Percentiles rank a stretch among this genome's conserved stretches.
phyloP scores from a whole-genome alignment of 2,329 filamentous ascomycete genomes.

The Fusarium denticulatum region DNA sequence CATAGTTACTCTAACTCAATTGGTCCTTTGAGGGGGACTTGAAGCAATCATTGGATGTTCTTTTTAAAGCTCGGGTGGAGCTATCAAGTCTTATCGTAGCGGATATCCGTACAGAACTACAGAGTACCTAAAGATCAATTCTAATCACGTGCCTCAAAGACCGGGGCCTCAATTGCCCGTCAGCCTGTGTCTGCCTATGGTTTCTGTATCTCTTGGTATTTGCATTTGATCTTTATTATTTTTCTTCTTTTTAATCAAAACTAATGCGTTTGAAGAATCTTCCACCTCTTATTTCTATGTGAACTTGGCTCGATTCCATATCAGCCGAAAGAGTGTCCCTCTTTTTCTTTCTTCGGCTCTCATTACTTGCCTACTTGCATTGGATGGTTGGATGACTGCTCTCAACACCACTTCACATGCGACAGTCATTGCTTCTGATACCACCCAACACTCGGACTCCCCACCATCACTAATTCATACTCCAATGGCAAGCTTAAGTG shows the following conservation, averaged over 20 bases:
- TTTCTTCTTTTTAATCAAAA: too few species aligned
- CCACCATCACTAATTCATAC: conserved; percentile 13
- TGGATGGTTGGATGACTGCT: conserved; percentile 5
- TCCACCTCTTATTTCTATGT: neutral
- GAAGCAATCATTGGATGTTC: conserved; percentile 5
- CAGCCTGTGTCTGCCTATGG: neutral
- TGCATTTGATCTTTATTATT: neutral
- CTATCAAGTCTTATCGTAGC: neutral
- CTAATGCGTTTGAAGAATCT: neutral
- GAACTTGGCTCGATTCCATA: neutral
- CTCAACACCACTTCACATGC: conserved; percentile 22
- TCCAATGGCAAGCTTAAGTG: conserved; percentile 18
- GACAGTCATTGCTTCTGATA: conserved; percentile 6
- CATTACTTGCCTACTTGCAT: neutral
- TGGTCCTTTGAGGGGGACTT: neutral
- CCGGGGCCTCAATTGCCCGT: neutral
- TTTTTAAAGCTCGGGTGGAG: conserved; percentile 23
- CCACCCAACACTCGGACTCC: conserved; percentile 8
- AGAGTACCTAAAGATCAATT: neutral
- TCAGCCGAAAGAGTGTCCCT: neutral
- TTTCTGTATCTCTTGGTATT: neutral
- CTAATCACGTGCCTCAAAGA: conserved; percentile 4
- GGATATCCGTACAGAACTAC: neutral
- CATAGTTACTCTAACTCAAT: neutral
- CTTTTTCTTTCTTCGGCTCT: neutral